A percentile compares a stretch with the other conserved stretches of the same genome.
These are phyloP conservation scores for Beauveria sp. DNA, from an alignment of 2,329 filamentous ascomycete species.

Conservation along the genomic window DNA sequence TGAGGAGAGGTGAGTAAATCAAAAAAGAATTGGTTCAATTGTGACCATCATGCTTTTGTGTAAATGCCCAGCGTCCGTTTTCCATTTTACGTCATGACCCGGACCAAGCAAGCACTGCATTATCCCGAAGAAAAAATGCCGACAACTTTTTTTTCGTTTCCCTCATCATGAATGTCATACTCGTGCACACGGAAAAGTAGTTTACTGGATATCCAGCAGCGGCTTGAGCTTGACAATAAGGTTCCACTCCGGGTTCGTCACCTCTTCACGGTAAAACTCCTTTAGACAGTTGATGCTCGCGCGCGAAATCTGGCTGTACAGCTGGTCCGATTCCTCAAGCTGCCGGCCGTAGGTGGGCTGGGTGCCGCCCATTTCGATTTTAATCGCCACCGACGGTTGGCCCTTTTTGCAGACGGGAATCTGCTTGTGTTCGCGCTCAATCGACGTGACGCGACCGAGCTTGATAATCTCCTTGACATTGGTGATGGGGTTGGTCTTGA, in stretches of 20 bases:
- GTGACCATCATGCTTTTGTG: neutral
- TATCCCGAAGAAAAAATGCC: neutral
- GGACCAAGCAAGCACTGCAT: neutral
- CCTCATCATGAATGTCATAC: neutral
- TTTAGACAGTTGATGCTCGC: constrained; percentile 91
- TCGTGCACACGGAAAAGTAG: neutral
- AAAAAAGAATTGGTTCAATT: neutral
- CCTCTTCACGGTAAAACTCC: constrained; percentile 85
- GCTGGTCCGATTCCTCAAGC: constrained; percentile 78
- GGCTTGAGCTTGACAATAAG: constrained; percentile 94
- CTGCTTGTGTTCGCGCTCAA: constrained; percentile 96
- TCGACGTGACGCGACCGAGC: constrained; percentile 90
- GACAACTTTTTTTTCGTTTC: neutral
- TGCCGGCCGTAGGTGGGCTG: constrained; percentile 94
- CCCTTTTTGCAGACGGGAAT: constrained; percentile 89
- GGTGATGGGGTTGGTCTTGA: constrained; percentile 74
- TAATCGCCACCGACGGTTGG: constrained; percentile 93
- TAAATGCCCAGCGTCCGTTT: neutral
- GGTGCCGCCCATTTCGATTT: constrained; percentile 87
- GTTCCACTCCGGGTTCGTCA: constrained; percentile 87
- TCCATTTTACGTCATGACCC: neutral
- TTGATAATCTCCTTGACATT: constrained; percentile 75
- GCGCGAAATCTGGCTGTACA: constrained; percentile 85
- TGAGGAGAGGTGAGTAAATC: neutral
- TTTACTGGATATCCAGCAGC: constrained; percentile 76